phyloP scores from a whole-genome alignment of 306 rosid species.

The Hippophae rhamnoides region DNA sequence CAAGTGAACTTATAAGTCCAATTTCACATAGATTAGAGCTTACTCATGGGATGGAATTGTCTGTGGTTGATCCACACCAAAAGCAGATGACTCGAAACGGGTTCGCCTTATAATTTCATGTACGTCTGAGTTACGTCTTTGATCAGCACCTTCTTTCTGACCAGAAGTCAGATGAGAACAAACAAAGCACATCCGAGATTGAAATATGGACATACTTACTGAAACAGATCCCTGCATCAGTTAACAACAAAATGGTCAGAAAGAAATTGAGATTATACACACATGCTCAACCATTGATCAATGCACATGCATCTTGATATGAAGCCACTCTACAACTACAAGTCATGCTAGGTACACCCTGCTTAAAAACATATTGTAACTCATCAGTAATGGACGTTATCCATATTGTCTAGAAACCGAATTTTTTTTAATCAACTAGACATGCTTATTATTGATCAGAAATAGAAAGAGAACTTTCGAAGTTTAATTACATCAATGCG shows the following conservation, averaged over 20 bases:
- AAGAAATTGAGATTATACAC: constrained; percentile 10
- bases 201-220: constrained; percentile 83
- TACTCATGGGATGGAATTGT: constrained; percentile 92
- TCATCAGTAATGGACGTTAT: constrained; percentile 1
- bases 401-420: too few species aligned
- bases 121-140: constrained; percentile 78
- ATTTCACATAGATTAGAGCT: constrained; percentile 18
- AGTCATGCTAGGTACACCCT: constrained; percentile 7
- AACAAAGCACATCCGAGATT: constrained; percentile 83
- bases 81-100: constrained; percentile 59
- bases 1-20: too few species aligned
- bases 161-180: constrained; percentile 97
- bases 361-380: constrained; percentile 12
- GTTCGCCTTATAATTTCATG: constrained; percentile 76
- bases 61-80: constrained; percentile 63
- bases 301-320: not conserved
- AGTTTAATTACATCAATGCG: too few species aligned
- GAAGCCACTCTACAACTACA: constrained; percentile 12
- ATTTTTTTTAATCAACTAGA: too few species aligned
- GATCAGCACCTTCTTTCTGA: constrained; percentile 75
- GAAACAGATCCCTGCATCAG: constrained; percentile 89
- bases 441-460: too few species aligned
- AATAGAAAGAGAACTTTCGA: too few species aligned
- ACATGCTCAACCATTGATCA: constrained; percentile 14
- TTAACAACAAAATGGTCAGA: constrained; percentile 16